Evolutionary conservation across 257 asterid species (phyloP), one percentile per base, ranked within the genome.

Genomic region (Nicotiana sylvestris): DNA sequence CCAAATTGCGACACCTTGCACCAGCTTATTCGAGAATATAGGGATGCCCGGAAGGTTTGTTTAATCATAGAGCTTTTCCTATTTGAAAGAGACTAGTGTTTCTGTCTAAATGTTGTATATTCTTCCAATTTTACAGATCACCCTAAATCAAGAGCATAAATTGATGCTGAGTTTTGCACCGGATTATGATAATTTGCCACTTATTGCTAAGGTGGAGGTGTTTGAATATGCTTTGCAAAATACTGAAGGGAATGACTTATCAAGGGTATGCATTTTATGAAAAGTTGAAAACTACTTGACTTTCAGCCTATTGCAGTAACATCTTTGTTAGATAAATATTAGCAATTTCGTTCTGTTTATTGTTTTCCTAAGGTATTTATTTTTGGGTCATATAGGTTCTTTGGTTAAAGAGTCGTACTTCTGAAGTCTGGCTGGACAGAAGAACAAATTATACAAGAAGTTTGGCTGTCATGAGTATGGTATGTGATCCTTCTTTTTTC

Each of bases 381-480:
- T 66, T 43, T 66, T 8, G 46, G 65, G 55, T 80, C 82, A 15
- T 62, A 79, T 49, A 96, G 99, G 97, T 96, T 64, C 97, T 96
- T 74, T 96, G 99, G 99, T 91, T 96, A 86, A 96, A 96, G 90
- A 96, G 99, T 84, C 99, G 98, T 87, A 96, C 99, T 81, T 94
- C 99, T 43, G 99, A 96, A 88, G 94, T 96, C 80, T 96, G 99
- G 98, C 86, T 96, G 87, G 97, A 90, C 86, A 92, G 99, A 87
- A 94, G 98, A 91, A 96, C 99, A 84, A 94, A 92, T 89, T 96
- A 94, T 86, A 93, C 99, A 39, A 89, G 99, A 89, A 96, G 99
- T 89, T 91, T 96, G 90, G 98, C 99, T 81, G 99, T 96, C 85
- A 96, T 96, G 99, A 96, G 99, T 88, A 96, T 96, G 98, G 99